These are phyloP conservation scores for Microstegium vimineum DNA, from an alignment of 176 grass and related monocot species.

Conservation along the genomic window DNA sequence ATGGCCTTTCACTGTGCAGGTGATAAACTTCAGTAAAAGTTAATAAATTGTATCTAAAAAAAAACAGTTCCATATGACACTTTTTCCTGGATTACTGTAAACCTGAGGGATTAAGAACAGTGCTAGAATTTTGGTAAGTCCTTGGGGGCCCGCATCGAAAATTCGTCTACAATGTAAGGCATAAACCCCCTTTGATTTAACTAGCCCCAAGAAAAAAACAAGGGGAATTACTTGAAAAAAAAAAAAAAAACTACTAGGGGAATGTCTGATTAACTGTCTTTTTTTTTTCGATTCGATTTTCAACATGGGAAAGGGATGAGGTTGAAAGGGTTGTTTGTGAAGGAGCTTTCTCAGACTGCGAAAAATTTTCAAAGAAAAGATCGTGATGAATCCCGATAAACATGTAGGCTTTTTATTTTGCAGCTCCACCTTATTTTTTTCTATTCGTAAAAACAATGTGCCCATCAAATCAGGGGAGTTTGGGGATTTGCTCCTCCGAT, in stretches of 20 bases:
- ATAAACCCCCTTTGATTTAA: background rate
- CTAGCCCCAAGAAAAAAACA: background rate
- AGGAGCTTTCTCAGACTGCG: constrained; percentile 46
- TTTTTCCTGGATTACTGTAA: constrained; percentile 84
- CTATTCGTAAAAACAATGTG: background rate
- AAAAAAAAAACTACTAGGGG: background rate
- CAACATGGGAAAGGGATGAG: constrained; percentile 68
- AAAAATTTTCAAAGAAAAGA: constrained; percentile 86
- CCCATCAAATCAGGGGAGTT: background rate
- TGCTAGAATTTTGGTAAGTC: constrained; percentile 75
- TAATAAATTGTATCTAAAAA: constrained; percentile 75
- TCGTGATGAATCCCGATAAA: constrained; percentile 76
- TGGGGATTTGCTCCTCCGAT: background rate
- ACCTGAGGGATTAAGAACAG: constrained; percentile 62
- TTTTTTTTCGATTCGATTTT: constrained; percentile 25
- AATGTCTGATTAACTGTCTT: background rate
- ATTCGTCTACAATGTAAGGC: constrained; percentile 66
- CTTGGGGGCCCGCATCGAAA: constrained; percentile 85
- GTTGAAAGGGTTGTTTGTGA: constrained; percentile 62
- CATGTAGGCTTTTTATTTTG: constrained; percentile 46
- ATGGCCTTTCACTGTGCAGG: constrained; percentile 25
- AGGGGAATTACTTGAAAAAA: background rate
- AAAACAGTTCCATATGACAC: constrained; percentile 75
- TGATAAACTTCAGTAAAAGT: constrained; percentile 81
- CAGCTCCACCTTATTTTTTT: constrained; percentile 4